These are phyloP conservation scores for Tricholoma flavovirens DNA, from an alignment of 768 basidiomycete species.

Conservation along the genomic window DNA sequence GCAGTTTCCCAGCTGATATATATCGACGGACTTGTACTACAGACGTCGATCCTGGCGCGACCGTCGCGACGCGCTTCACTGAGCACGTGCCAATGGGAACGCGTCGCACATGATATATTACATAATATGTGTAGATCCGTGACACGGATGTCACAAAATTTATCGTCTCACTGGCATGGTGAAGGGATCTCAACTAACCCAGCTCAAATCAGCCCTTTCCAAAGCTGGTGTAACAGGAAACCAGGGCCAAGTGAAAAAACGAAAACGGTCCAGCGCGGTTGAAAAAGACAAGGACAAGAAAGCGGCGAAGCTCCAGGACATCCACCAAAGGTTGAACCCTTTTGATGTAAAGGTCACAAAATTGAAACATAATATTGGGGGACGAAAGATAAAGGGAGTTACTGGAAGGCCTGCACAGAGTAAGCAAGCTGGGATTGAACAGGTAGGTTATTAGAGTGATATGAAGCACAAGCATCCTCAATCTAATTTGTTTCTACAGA, in stretches of 20 bases:
- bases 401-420: conserved; percentile 80
- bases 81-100: background rate
- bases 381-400: conserved; percentile 78
- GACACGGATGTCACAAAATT: background rate
- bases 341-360: conserved; percentile 93
- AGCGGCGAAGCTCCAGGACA: conserved; percentile 73
- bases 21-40: too few species aligned
- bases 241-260: conserved; percentile 56
- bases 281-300: conserved; percentile 83
- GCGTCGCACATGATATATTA: background rate
- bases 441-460: conserved; percentile 42
- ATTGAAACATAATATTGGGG: conserved; percentile 90
- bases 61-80: too few species aligned
- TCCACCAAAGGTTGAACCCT: conserved; percentile 82
- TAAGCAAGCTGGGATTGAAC: conserved; percentile 86
- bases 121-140: background rate
- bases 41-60: too few species aligned
- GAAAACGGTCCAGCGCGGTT: conserved; percentile 51
- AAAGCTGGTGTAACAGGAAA: conserved; percentile 72
- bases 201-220: conserved; percentile 82
- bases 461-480: background rate
- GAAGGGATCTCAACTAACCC: conserved; percentile 84
- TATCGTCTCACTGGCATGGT: conserved; percentile 31
- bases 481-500: conserved; percentile 35
- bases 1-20: too few species aligned